Evolutionary conservation across 2,329 filamentous ascomycete species (phyloP), one percentile per base, ranked within the genome.

Genomic region (Chaetomiaceae sp.): DNA sequence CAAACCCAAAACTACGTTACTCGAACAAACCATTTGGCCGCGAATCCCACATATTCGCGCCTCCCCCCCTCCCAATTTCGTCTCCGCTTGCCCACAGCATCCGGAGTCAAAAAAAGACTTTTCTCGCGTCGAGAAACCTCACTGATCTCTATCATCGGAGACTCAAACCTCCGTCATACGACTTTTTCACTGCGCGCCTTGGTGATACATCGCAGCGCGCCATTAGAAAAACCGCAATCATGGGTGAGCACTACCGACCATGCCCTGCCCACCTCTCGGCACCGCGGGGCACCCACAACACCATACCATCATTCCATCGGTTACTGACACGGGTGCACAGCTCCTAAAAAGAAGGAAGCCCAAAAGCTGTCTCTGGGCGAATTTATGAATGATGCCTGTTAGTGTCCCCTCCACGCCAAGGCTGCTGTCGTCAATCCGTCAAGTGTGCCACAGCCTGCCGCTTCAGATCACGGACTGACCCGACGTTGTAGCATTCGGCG

Each of bases 331-430:
- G 14, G 11, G 57, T 40, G 48, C 69, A 56, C 68, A 95, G 91
- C 88, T 81, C 92, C 91, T 64, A 89, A 91, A 73, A 95, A 95
- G 79, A 88, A 90, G 78, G 86, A 95, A 76, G 80, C 84, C 73
- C 87, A 95, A 84, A 99, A 95, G 81, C 92, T 99, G 88, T 90
- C 89, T 79, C 85, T 97, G 70, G 89, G 90, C 80, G 89, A 90
- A 75, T 99, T 99, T 82, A 82, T 99, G 79, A 81, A 81, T 70
- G 90, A 96, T 73, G 82, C 90, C 74, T 86, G 92, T 96, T 81
- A 74, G 89, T 79, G 78, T 47, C 57, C 55, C 62, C 53, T 58
- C 59, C 32, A 56, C 59, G 58, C 58, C 59, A 61, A 62, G 59
- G 45, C 50, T 41, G 36, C 53, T 41, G 38, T 54, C 55, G 54